These are phyloP conservation scores for Podospora anserina DNA, from an alignment of 495 filamentous ascomycete species.

Conservation along the genomic window DNA sequence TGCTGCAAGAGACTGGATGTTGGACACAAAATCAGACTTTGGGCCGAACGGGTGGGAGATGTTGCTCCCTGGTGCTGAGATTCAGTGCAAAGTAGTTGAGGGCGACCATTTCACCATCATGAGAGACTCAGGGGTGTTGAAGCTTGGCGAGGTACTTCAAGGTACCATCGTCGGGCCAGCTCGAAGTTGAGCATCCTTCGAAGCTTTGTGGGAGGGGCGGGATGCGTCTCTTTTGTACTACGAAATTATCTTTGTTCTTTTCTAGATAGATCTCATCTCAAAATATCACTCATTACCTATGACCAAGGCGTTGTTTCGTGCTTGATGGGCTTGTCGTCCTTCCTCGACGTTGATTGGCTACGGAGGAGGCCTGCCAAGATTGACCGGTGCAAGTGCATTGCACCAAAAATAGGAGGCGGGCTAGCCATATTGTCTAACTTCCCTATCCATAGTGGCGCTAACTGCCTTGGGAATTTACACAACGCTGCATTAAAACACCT, in stretches of 20 bases:
- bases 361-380: neutral
- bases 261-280: neutral
- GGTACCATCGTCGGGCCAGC: neutral
- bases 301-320: neutral
- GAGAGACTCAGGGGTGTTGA: conserved; percentile 15
- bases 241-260: neutral
- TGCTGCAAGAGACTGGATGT: conserved; percentile 22
- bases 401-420: neutral
- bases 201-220: neutral
- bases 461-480: too few relatives aligned
- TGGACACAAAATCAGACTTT: conserved; percentile 19
- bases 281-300: neutral
- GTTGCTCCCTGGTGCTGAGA: conserved; percentile 13
- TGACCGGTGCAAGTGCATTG: neutral
- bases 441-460: too few relatives aligned
- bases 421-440: too few relatives aligned
- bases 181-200: neutral
- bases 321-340: neutral
- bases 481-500: too few relatives aligned
- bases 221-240: neutral
- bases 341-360: neutral
- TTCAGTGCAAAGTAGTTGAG: conserved; percentile 14
- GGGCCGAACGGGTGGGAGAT: conserved; percentile 20
- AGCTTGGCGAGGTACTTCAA: conserved; percentile 10
- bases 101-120: conserved; percentile 25